Base-by-base conservation (phyloP, 2,329 filamentous ascomycete genomes). In the Neurospora crassa region DNA sequence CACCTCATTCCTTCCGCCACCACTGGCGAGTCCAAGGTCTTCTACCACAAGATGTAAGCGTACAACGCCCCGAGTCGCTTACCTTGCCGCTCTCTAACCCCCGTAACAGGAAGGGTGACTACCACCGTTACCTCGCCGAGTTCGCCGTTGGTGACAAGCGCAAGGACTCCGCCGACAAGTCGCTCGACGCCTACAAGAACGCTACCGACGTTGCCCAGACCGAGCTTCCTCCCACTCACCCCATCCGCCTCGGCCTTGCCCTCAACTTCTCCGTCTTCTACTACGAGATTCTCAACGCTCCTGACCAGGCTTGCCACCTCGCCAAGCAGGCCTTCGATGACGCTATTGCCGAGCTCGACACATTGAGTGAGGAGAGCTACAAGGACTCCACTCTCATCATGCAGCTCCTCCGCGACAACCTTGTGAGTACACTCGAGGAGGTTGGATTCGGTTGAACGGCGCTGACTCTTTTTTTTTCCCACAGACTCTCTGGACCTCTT, bases 241-340 rank as follows among this genome's bases (percentile, higher is more conserved):
- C 93, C 80, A 97, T 96, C 84, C 93, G 93, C 80, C 91, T 97
- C 76, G 93, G 93, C 82, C 90, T 97, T 76, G 93, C 93, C 78
- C 88, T 97, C 77, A 97, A 97, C 91, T 96, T 96, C 88, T 97
- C 94, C 76, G 94, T 97, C 80, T 98, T 97, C 89, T 98, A 98
- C 91, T 99, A 99, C 84, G 93, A 99, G 90, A 99, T 98, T 82
- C 88, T 98, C 80, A 99, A 98, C 88, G 94, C 95, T 63, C 95
- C 95, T 75, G 96, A 98, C 83, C 95, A 96, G 86, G 95, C 94
- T 81, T 97, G 95, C 91, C 94, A 97, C 84, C 90, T 97, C 78
- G 95, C 93, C 84, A 97, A 97, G 90, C 92, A 95, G 83, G 93
- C 93, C 72, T 97, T 97, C 80, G 93, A 97, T 80, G 95, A 98